A percentile compares a stretch with the other conserved stretches of the same genome.
These are phyloP conservation scores for Polyporus arcularius DNA, from an alignment of 768 basidiomycete genomes.

Conservation along the genomic window DNA sequence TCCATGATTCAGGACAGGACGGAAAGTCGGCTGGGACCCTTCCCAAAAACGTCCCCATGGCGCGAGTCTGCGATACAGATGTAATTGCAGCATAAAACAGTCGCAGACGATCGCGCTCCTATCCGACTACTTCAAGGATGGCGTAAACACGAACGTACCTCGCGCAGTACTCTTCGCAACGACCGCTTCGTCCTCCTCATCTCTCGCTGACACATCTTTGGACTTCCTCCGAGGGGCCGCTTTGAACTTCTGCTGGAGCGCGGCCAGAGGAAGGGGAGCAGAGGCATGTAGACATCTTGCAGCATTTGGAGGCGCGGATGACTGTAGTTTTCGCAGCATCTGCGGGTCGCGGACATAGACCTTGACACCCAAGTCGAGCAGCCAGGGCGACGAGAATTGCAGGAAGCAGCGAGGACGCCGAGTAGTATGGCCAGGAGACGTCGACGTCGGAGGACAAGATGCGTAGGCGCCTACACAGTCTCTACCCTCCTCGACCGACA, in stretches of 20 bases:
- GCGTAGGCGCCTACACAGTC: too few species aligned
- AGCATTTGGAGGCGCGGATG: not conserved
- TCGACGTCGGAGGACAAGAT: not conserved
- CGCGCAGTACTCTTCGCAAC: not conserved
- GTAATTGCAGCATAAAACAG: too few species aligned
- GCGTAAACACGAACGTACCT: not conserved
- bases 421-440: not conserved
- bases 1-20: too few species aligned
- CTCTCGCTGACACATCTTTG: not conserved
- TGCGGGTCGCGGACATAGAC: conserved; percentile 11
- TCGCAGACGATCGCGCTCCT: not conserved
- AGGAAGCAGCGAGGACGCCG: not conserved
- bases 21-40: too few species aligned
- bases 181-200: not conserved
- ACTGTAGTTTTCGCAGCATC: conserved; percentile 19
- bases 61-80: too few species aligned
- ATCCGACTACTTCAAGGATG: not conserved
- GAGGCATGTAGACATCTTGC: conserved; percentile 13
- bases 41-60: too few species aligned
- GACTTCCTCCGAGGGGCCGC: not conserved
- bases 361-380: not conserved
- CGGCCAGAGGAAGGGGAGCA: conserved; percentile 3
- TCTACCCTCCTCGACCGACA: too few species aligned
- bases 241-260: conserved; percentile 4
- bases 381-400: not conserved